Base-by-base conservation (phyloP, 176 grass and related monocot species). In the Bonia amplexicaulis region DNA sequence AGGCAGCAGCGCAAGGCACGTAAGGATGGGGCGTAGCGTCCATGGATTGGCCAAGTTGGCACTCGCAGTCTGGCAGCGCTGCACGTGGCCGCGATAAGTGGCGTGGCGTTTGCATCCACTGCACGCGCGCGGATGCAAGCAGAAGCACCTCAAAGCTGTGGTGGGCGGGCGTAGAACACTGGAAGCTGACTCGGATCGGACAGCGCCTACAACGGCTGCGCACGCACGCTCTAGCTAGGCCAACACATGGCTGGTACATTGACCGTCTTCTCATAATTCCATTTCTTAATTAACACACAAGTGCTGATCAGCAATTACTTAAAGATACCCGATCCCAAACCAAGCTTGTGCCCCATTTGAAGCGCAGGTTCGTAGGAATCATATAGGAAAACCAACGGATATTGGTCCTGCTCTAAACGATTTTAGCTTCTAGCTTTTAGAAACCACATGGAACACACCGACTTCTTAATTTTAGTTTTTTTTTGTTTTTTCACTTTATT, bases 51-150 rank as follows among this genome's bases (percentile, higher is more conserved):
- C 12, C 25, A 12, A 69, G 69, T 51, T 26, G 16, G 46, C 46
- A 8, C 22, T 45, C 23, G 68, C 20, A 17, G 19, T 69, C 42
- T 22, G 69, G 22, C 44, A 66, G 41, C 2, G 42, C 7, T 19
- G 57, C 81, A 83, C 19, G 69, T 83, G 57, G 17, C 16, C 41
- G 54, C 54, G 53, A 26, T 65, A 42, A 23, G 10, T 71, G 68
- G 39, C 23, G 10, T 71, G 68, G 39, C 23, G 67, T 20, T 12
- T 19, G 48, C 64, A 22, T n/a, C 42, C n/a, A 3, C 19, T 70
- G 41, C 61, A 5, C 9, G 66, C 37, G 7, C 57, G 25, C 2
- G 41, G n/a, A 37, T 19, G 31, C 63, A 8, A 9, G 26, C 61
- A 31, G 26, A 15, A 64, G 63, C 29, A 37, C 31, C 5, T 31